Conservation (phyloP, 2,329 filamentous ascomycete species). For the Mycosphaerella sp. region DNA sequence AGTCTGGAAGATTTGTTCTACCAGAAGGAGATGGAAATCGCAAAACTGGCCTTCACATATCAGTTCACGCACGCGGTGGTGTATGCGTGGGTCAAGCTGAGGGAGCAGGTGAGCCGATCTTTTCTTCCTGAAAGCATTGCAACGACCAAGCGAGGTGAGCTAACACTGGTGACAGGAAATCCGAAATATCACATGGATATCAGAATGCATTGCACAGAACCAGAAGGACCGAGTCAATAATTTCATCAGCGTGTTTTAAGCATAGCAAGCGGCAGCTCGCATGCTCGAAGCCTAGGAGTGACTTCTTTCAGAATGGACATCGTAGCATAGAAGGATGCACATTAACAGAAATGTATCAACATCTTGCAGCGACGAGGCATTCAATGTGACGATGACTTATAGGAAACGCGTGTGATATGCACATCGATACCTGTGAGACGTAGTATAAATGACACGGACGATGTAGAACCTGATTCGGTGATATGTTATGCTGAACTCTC, state of each 20-base stretch:
- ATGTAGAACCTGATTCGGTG: no score
- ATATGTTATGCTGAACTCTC: no score
- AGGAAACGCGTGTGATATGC: no score
- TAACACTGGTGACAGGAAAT: slow-evolving; percentile 66
- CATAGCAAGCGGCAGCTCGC: neutral
- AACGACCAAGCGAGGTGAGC: slow-evolving; percentile 4
- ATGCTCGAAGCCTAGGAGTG: neutral
- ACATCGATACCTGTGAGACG: no score
- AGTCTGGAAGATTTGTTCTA: slow-evolving; percentile 98
- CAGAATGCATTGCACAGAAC: slow-evolving; percentile 98
- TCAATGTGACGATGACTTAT: neutral
- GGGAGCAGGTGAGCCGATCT: slow-evolving; percentile 72
- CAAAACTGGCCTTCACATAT: slow-evolving; percentile 87
- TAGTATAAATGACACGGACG: no score
- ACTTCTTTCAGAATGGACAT: neutral
- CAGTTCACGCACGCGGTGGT: slow-evolving; percentile 95
- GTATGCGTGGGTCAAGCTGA: slow-evolving; percentile 95
- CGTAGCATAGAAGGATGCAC: neutral
- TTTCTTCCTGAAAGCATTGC: neutral
- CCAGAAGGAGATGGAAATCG: slow-evolving; percentile 98
- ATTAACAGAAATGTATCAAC: neutral
- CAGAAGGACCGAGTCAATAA: slow-evolving; percentile 99
- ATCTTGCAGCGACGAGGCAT: neutral
- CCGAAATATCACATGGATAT: slow-evolving; percentile 98
- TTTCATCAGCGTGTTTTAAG: slow-evolving; percentile 92